Evolutionary conservation across 1,139 yeast species (phyloP).

Genomic region (Nakaseomyces sp.): DNA sequence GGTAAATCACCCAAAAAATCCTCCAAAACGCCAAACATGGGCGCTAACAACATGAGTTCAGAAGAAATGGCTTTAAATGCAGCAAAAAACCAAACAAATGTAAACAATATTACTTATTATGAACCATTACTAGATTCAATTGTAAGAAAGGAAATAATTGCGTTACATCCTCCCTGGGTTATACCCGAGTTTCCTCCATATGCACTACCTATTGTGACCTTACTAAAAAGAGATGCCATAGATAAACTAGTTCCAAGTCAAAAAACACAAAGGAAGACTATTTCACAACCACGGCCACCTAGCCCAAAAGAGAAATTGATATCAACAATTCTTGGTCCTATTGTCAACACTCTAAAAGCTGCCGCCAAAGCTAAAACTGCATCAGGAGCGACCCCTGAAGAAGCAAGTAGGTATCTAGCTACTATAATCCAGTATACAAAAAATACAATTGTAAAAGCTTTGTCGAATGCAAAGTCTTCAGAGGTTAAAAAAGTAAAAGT

Average conservation of each 20-base stretch:
- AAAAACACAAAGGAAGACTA: conserved; percentile 11
- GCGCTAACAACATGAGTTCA: conserved; percentile 1
- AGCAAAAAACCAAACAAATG: conserved; percentile 7
- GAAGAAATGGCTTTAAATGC: conserved; percentile 5
- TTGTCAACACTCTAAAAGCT: conserved; percentile 28
- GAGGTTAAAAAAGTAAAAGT: neutral
- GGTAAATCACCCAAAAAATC: neutral
- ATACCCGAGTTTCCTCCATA: conserved; percentile 29
- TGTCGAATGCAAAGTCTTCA: conserved; percentile 43
- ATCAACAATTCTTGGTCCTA: conserved; percentile 26
- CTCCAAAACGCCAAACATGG: neutral
- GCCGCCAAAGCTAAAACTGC: conserved; percentile 30
- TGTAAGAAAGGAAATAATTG: conserved; percentile 27
- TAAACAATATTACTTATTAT: conserved; percentile 5
- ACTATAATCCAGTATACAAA: conserved; percentile 30
- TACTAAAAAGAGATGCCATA: conserved; percentile 1
- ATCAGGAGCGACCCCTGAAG: conserved; percentile 29
- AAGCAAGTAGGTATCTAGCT: conserved; percentile 25
- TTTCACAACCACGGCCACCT: conserved; percentile 6
- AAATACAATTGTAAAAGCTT: conserved; percentile 55
- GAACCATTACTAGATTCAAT: conserved; percentile 15
- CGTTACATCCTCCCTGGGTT: conserved; percentile 30
- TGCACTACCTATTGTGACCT: conserved; percentile 24
- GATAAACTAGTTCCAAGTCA: conserved; percentile 1
- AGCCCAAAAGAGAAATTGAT: conserved; percentile 19